Base-by-base conservation (phyloP, 441 rosid species). In the Syzygium syzygioides region DNA sequence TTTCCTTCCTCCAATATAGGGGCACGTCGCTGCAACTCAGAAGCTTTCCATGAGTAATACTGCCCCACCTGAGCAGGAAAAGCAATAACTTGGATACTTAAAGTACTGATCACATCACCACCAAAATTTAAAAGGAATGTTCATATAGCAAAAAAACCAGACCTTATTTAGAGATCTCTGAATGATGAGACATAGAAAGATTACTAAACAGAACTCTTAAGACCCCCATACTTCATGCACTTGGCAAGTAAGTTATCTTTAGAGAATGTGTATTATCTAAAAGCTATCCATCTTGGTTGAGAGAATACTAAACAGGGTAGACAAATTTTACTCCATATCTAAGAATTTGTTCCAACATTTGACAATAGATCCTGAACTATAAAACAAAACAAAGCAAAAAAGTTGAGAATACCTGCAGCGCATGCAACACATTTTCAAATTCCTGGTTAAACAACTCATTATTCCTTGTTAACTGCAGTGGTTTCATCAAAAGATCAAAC, bases 381-480 rank as follows among this genome's bases (percentile, higher is more conserved):
- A 13, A 56, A 55, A 87, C 60, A 26, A 54, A 60, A 17, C 25
- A 54, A 17, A 56, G 18, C 37, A 25, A 52, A 52, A 85, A 86
- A 89, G 25, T 55, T 71, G 56, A 85, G 87, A 89, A 87, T 92
- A 97, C 98, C 98, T 98, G 99, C 91, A 97, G 96, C 12, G 94
- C 95, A 34, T 97, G 99, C 94, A 96, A 90, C 79, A 95, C 89
- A 90, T 96, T 98, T 86, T 60, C 85, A 80, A 97, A 97, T 87
- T 93, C 89, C 56, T 87, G 80, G 86, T 85, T 89, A 86, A 93
- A 94, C 86, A 95, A 87, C 87, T 93, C 91, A 88, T 92, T 91
- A 87, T 91, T 94, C 92, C 94, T 94, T 85, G 95, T 94, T 91
- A 98, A 64, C 88, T 93, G 95, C 91, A 96, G 26, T 17, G 94